These are phyloP conservation scores for Fusarium camptoceras DNA, from an alignment of 2,329 filamentous ascomycete species.

Conservation along the genomic window DNA sequence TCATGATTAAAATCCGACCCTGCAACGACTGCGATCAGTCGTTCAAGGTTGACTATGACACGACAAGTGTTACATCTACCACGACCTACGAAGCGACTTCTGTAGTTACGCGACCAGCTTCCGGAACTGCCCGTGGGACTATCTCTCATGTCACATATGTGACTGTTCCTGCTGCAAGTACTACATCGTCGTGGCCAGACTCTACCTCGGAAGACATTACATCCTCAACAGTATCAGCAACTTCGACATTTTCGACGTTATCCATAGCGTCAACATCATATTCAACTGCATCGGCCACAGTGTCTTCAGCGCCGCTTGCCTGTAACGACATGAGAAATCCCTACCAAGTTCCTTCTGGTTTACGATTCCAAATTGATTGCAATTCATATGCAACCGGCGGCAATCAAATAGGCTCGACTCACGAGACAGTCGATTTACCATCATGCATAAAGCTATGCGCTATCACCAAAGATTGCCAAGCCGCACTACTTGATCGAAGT, in stretches of 20 bases:
- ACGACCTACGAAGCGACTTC: background rate
- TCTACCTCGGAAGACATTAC: background rate
- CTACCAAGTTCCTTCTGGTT: background rate
- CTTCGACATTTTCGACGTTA: background rate
- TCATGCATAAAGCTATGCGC: background rate
- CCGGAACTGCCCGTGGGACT: background rate
- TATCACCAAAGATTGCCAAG: fast-evolving
- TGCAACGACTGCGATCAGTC: background rate
- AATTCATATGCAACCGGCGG: background rate
- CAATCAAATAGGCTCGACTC: background rate
- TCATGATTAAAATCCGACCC: background rate
- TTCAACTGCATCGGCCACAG: background rate
- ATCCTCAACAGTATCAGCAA: background rate
- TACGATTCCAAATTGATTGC: background rate
- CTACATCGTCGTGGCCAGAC: background rate
- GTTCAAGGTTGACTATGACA: background rate
- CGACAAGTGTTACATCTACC: background rate
- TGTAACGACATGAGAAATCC: background rate
- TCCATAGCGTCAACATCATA: background rate
- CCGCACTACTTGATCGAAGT: background rate
- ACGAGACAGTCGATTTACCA: background rate
- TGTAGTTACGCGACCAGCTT: background rate
- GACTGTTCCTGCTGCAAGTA: background rate
- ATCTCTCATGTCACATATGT: background rate
- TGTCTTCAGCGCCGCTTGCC: background rate